Base-by-base conservation (phyloP, 345 rosid species). In the Erodium maritimum region DNA sequence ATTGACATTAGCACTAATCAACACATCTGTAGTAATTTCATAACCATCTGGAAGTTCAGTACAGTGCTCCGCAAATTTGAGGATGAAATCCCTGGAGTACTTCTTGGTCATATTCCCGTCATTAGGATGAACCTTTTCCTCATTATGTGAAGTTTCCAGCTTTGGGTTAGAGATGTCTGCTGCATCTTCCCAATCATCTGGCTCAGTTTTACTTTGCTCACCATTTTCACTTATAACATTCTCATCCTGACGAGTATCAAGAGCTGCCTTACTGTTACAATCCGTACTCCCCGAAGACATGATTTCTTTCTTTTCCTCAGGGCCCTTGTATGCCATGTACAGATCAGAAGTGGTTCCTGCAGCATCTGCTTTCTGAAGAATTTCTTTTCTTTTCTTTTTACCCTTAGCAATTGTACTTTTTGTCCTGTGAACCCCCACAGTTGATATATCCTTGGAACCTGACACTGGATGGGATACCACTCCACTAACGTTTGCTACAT, bases 131-230 rank as follows among this genome's bases (percentile, higher is more conserved):
- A 42, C 17, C 14, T 42, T 10, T 42, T 42, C 48, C 48, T 12
- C 12, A 12, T 42, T 42, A 42, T 42, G 14, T 42, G 48, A 12
- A 42, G 1, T 42, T 42, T 79, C 91, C 77, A 94, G 58, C 59
- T 87, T 87, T 56, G 96, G 86, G 12, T 91, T 75, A 20, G 95
- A 87, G 25, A 83, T 70, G 62, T 90, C 97, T 14, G 88, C 95
- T 60, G 84, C 97, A 83, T 90, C 95, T 73, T 94, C 97, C 97
- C 99, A 94, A 75, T 94, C 90, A 73, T 90, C 97, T 13, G 75
- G 88, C 69, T 94, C 99, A 50, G 74, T 65, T 71, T 85, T 90
- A 65, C 64, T 66, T 52, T 66, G 71, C 55, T 64, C 71, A 61
- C 58, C 61, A 42, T 65, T 74, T 56, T 74, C 76, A 17, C 71